Conservation (phyloP, 306 rosid species). For the Begonia masoniana region DNA sequence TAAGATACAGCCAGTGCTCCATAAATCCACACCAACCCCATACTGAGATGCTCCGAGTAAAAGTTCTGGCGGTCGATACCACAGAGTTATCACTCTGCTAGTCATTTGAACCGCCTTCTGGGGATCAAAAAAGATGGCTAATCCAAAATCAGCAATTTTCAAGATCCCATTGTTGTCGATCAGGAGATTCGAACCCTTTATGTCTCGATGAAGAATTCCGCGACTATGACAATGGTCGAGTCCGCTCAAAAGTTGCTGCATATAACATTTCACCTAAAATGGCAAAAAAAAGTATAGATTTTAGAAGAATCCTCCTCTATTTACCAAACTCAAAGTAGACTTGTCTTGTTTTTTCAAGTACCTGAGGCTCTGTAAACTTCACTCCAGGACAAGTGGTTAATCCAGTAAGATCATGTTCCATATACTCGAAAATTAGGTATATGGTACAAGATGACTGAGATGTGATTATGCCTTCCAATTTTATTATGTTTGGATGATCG, state of each 20-base stretch:
- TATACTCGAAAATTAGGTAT: slow-evolving; percentile 83
- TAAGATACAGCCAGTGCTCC: slow-evolving; percentile 94
- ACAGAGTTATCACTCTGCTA: slow-evolving; percentile 86
- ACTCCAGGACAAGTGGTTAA: slow-evolving; percentile 51
- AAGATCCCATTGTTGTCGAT: slow-evolving; percentile 65
- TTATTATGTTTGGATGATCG: slow-evolving; percentile 80
- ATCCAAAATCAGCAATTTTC: slow-evolving; percentile 93
- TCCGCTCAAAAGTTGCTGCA: slow-evolving; percentile 87
- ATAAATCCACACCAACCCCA: slow-evolving; percentile 81
- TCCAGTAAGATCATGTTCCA: slow-evolving; percentile 97
- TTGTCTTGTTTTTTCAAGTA: slow-evolving; percentile 6
- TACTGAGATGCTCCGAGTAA: slow-evolving; percentile 76
- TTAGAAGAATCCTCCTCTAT: too few relatives aligned
- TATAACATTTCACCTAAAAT: slow-evolving; percentile 75
- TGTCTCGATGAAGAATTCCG: slow-evolving; percentile 92
- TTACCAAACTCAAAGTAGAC: too few relatives aligned
- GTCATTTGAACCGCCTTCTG: slow-evolving; percentile 50
- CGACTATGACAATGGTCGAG: slow-evolving; percentile 80
- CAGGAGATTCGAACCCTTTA: slow-evolving; percentile 96
- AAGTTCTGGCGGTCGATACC: slow-evolving; percentile 98
- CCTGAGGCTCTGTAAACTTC: slow-evolving; percentile 86
- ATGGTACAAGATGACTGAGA: slow-evolving; percentile 61
- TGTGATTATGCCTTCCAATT: slow-evolving; percentile 86
- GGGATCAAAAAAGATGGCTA: slow-evolving; percentile 61
- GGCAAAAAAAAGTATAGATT: too few relatives aligned